Evolutionary conservation across 495 filamentous ascomycete species (phyloP), one percentile per base, ranked within the genome.

Genomic region (Astrothelium macrocarpum): DNA sequence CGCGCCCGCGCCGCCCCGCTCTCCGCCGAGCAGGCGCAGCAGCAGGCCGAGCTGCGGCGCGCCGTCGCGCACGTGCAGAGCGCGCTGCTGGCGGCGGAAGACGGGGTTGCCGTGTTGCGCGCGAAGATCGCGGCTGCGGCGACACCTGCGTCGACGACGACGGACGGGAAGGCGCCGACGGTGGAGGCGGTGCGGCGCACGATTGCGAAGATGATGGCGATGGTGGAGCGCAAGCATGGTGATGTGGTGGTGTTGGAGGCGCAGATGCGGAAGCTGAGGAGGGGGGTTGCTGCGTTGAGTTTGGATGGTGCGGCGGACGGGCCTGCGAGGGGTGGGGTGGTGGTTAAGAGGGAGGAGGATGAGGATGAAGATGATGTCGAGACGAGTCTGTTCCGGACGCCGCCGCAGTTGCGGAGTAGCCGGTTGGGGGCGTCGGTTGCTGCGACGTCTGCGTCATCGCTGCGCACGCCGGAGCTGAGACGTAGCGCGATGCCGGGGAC

Each of bases 181-280:
- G 87, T 96, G 1, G 95, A 97, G 66, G 90, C 90, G 9, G 90
- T 97, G 23, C 84, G 89, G 49, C 88, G 87, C 59, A 97, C 95
- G 5, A 95, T 99, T 66, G 78, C 78, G 60, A 96, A 94, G 62
- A 89, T 99, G 84, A 97, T 91, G 60, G 84, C 77, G 64, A 95
- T 97, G 90, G 87, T 87, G 0, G 89, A 96, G 77, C 86, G 86
- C 74, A 88, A 86, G 71, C 90, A 87, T 72, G 86, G 84, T 53
- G 94, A 97, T 66, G 85, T 97, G 58, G 90, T 95, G 73, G 83
- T 95, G 12, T 80, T 97, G 31, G 94, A 96, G 72, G 82, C 84
- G 39, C 89, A 95, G 67, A 86, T 97, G 77, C 82, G 85, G 31
- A 86, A 83, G 59, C 77, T 95, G 10, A 80, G 87, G n/a, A 62